These are phyloP conservation scores for Lentinula guzmanii DNA, from an alignment of 768 basidiomycete genomes.

Conservation along the genomic window DNA sequence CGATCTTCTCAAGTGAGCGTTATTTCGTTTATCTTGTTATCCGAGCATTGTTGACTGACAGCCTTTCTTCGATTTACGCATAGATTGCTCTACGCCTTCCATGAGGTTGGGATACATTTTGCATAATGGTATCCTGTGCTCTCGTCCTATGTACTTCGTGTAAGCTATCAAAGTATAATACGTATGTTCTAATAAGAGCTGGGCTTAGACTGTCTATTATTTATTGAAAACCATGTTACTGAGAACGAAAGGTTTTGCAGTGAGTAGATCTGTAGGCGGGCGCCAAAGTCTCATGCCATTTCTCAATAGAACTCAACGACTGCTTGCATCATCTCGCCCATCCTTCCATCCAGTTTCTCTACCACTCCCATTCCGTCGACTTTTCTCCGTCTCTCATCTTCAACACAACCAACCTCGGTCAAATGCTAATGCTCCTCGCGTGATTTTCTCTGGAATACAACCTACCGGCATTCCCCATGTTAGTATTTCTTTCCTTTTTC, in stretches of 20 bases:
- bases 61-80: neutral
- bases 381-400: neutral
- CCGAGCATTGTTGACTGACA: conserved; percentile 2
- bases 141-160: neutral
- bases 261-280: too few relatives aligned
- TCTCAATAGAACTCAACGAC: too few relatives aligned
- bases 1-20: conserved; percentile 77
- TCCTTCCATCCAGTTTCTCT: too few relatives aligned
- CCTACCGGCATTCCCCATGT: conserved; percentile 4
- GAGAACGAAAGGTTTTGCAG: too few relatives aligned
- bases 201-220: too few relatives aligned
- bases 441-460: conserved; percentile 5
- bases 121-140: conserved; percentile 26
- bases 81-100: conserved; percentile 69
- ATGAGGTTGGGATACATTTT: conserved; percentile 70
- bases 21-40: neutral
- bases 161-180: neutral
- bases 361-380: neutral
- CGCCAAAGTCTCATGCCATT: too few relatives aligned
- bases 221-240: too few relatives aligned
- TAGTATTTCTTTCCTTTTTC: neutral
- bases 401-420: neutral
- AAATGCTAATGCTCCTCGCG: neutral
- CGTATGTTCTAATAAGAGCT: too few relatives aligned
- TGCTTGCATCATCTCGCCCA: too few relatives aligned